Conservation (phyloP, 805 yeast genomes). For the Candida saitoana region DNA sequence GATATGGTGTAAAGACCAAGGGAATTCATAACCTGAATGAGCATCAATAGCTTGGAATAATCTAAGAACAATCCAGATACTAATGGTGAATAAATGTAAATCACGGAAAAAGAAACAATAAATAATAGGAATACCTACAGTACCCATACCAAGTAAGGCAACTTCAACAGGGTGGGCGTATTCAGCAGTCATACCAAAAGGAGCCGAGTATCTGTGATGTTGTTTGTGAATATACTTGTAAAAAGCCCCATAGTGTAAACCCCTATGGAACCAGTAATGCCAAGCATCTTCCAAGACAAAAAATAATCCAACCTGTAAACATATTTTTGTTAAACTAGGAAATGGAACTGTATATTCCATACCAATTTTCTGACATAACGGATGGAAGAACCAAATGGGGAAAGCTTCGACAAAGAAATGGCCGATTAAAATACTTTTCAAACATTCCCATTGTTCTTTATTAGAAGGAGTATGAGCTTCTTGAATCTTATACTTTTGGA, state of each 20-base stretch:
- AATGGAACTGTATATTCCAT: conserved; percentile 51
- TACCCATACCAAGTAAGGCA: conserved; percentile 53
- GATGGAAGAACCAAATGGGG: conserved; percentile 63
- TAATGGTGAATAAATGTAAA: conserved; percentile 52
- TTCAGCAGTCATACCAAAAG: conserved; percentile 59
- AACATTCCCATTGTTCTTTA: conserved; percentile 60
- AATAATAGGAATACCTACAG: conserved; percentile 57
- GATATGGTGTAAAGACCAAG: conserved; percentile 54
- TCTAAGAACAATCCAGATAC: conserved; percentile 49
- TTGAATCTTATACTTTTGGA: conserved; percentile 52
- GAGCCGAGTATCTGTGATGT: conserved; percentile 60
- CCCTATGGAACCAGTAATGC: conserved; percentile 59
- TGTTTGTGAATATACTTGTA: conserved; percentile 57
- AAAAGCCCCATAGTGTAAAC: conserved; percentile 53
- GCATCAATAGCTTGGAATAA: conserved; percentile 59
- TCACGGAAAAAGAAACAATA: conserved; percentile 45
- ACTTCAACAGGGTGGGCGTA: conserved; percentile 61
- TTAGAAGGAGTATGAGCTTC: conserved; percentile 49
- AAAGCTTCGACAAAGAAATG: conserved; percentile 57
- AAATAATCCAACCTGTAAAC: conserved; percentile 44
- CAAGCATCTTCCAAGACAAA: conserved; percentile 54
- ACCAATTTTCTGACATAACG: conserved; percentile 46
- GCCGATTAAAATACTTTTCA: conserved; percentile 52
- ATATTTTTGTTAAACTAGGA: conserved; percentile 42
- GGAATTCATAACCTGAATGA: conserved; percentile 61